Base-by-base conservation (phyloP, 257 asterid species). In the Ehretia macrophylla region DNA sequence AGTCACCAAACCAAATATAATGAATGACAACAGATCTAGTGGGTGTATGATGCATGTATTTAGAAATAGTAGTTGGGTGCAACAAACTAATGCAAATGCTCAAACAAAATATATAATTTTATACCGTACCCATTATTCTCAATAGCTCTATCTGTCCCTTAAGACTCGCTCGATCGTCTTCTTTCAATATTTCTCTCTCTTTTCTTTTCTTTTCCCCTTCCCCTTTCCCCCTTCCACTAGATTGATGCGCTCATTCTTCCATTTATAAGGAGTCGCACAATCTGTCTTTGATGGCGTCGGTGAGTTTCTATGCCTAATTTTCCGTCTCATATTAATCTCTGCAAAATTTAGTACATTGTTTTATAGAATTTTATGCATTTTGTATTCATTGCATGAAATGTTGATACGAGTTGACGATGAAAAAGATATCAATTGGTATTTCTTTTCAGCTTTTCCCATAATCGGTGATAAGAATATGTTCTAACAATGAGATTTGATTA, bases 211-310 rank as follows among this genome's bases (percentile, higher is more conserved):
- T 23, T 44, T 57, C 37, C 50, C 18, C 18, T 48, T n/a, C 58
- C 63, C 18, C 13, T 17, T 39, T 44, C 48, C 35, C 48, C 17
- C 18, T 48, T n/a, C 58, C 63, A 2, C 13, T 40, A 56, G 35
- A 37, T 42, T 42, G 47, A 42, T 42, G 12, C 16, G 47, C 1
- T 42, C 8, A 10, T 4, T 21, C 32, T 40, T 23, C 59, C 62
- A 22, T 69, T 57, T n/a, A n/a, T n/a, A n/a, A 20, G 68, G 44
- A 42, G 12, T 46, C 61, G 71, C 65, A 64, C 82, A 61, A 70
- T 77, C 61, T 14, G 40, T 17, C 71, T 62, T 65, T 59, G 62
- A 78, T 75, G 87, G 70, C 78, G 83, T 72, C 93, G 74, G 93
- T 86, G 65, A 76, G 95, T 76, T 68, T 8, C 5, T 38, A 52